A percentile compares a stretch with the other conserved stretches of the same genome.
These are phyloP conservation scores for Panus rudis DNA, from an alignment of 768 basidiomycete genomes.

Conservation along the genomic window DNA sequence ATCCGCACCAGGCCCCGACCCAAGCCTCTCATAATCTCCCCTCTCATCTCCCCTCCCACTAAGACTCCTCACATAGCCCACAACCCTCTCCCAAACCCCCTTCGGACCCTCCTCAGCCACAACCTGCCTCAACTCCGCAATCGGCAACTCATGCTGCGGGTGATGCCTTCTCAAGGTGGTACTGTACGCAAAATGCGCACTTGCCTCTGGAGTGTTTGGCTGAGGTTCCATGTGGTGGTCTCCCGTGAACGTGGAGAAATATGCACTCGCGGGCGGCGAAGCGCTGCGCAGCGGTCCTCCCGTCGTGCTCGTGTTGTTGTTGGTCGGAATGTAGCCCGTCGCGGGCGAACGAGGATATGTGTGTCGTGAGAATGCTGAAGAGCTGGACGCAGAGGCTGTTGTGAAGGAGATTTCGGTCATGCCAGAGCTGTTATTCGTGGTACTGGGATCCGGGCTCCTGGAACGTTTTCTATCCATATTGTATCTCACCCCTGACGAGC, in stretches of 20 bases:
- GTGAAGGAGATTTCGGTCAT: slow-evolving; percentile 4
- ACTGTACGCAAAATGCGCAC: slow-evolving; percentile 75
- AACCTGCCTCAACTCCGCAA: slow-evolving; percentile 21
- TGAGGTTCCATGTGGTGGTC: slow-evolving; percentile 44
- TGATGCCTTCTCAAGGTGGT: slow-evolving; percentile 71
- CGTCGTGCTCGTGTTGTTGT: slow-evolving; percentile 7
- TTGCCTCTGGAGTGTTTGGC: slow-evolving; percentile 57
- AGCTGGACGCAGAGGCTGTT: slow-evolving; percentile 11
- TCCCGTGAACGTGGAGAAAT: slow-evolving; percentile 57
- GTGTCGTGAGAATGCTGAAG: slow-evolving; percentile 11
- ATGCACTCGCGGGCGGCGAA: slow-evolving; percentile 77
- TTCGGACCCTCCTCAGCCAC: slow-evolving; percentile 22
- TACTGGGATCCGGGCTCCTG: no score
- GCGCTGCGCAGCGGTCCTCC: slow-evolving; percentile 22
- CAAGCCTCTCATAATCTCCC: slow-evolving; percentile 19
- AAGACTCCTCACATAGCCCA: slow-evolving; percentile 18
- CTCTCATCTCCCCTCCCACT: slow-evolving; percentile 1
- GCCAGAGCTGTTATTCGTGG: no score
- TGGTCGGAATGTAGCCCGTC: no score
- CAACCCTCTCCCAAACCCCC: slow-evolving; percentile 40
- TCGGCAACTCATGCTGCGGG: slow-evolving; percentile 40
- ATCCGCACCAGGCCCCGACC: slow-evolving; percentile 29
- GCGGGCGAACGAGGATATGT: no score
- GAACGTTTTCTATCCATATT: no score
- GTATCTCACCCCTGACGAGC: no score